These are phyloP conservation scores for Marchantia polymorpha DNA, from an alignment of 225 moss, liverwort and hornwort genomes.

Conservation along the genomic window DNA sequence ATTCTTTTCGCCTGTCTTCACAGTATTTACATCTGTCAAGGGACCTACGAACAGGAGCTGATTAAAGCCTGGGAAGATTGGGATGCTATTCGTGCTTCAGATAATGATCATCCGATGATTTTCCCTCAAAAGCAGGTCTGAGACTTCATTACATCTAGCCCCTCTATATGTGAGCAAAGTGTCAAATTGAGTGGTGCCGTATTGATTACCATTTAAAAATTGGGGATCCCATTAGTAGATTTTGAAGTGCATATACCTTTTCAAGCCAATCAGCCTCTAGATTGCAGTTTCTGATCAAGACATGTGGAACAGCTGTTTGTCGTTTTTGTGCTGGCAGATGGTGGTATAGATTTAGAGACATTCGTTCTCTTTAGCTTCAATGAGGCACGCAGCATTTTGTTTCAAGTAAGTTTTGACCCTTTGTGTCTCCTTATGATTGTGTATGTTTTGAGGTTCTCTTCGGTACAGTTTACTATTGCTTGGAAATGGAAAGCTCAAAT, in stretches of 20 bases:
- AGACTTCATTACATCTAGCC: background rate
- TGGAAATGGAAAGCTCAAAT: background rate
- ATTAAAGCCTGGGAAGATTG: conserved; percentile 87
- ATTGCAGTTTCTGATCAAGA: background rate
- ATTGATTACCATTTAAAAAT: background rate
- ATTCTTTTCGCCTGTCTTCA: background rate
- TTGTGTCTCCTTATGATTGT: background rate
- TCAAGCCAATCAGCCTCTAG: no score
- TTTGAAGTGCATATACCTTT: background rate
- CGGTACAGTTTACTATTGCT: background rate
- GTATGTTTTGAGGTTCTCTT: background rate
- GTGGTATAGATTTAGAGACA: conserved; percentile 83
- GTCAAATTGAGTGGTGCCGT: background rate
- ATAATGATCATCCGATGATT: conserved; percentile 89
- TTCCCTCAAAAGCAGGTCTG: conserved; percentile 86
- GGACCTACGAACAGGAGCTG: conserved; percentile 73
- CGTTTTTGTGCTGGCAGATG: conserved; percentile 88
- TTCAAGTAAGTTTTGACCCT: conserved; percentile 55
- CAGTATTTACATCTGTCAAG: conserved; percentile 83
- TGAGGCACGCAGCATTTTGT: conserved; percentile 78
- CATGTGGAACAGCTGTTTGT: conserved; percentile 72
- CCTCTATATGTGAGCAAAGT: background rate
- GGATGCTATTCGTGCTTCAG: conserved; percentile 71
- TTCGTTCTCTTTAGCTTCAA: conserved; percentile 64
- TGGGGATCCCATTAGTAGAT: background rate